Evolutionary conservation across 73 alveolate species (phyloP).

Genomic region (Tetrahymena elliotti): DNA sequence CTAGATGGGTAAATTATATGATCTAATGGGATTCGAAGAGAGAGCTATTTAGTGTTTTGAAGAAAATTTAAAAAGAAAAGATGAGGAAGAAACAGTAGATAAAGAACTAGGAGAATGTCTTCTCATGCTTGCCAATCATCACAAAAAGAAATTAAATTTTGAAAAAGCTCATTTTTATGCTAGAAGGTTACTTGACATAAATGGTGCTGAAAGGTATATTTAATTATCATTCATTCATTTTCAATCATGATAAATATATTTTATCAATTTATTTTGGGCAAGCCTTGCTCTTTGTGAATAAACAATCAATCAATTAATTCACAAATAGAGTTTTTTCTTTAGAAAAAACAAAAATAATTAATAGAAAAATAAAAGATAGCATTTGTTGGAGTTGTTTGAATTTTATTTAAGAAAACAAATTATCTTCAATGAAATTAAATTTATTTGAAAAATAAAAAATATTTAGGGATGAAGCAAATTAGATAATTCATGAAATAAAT

Average conservation of each 20-base stretch:
- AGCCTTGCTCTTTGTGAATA: too few relatives aligned
- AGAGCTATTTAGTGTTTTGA: conserved; percentile 87
- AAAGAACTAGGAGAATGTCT: conserved; percentile 86
- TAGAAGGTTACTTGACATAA: conserved; percentile 79
- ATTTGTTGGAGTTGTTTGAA: too few relatives aligned
- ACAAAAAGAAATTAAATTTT: conserved; percentile 51
- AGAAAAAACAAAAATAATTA: too few relatives aligned
- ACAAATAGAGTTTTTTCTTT: too few relatives aligned
- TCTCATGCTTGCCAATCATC: conserved; percentile 77
- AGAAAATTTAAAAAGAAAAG: conserved; percentile 80
- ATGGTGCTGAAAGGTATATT: conserved; percentile 53
- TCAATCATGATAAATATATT: too few relatives aligned
- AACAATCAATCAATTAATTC: too few relatives aligned
- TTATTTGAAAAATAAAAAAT: too few relatives aligned
- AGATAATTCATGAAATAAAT: conserved; percentile 21
- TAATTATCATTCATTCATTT: too few relatives aligned
- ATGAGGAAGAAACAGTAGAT: conserved; percentile 74
- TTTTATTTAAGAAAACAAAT: too few relatives aligned
- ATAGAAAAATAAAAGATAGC: too few relatives aligned
- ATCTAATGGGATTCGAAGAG: conserved; percentile 67
- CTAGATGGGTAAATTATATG: conserved; percentile 89
- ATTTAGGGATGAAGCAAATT: conserved; percentile 46
- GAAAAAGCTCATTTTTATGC: conserved; percentile 83
- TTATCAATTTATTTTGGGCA: too few relatives aligned
- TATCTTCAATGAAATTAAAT: too few relatives aligned